A percentile compares a stretch with the other conserved stretches of the same genome.
These are phyloP conservation scores for Prunus padus DNA, from an alignment of 306 rosid genomes.

Conservation along the genomic window DNA sequence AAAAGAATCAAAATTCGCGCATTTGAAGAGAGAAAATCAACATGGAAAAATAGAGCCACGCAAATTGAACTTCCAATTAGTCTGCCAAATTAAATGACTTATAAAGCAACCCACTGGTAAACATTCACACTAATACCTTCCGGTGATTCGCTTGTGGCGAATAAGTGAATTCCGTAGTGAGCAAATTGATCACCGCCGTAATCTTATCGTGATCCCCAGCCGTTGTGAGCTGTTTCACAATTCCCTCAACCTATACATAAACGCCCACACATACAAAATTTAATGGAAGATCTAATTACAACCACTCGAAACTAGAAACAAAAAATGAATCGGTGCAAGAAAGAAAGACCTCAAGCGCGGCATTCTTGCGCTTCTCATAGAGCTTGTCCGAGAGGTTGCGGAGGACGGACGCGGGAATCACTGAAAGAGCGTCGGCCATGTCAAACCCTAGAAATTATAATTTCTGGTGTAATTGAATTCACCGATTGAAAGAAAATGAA, in stretches of 20 bases:
- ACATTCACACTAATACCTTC: conserved; percentile 52
- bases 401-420: conserved; percentile 68
- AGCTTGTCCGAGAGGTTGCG: conserved; percentile 96
- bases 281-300: conserved; percentile 24
- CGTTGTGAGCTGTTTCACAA: conserved; percentile 77
- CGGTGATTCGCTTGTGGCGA: conserved; percentile 93
- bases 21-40: conserved; percentile 7
- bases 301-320: conserved; percentile 42
- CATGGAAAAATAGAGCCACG: conserved; percentile 11
- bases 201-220: conserved; percentile 87
- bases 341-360: conserved; percentile 84
- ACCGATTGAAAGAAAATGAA: not conserved
- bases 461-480: not conserved
- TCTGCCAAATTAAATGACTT: conserved; percentile 7
- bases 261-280: conserved; percentile 5
- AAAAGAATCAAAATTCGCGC: conserved; percentile 2
- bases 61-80: conserved; percentile 17
- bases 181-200: conserved; percentile 71
- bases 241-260: conserved; percentile 75
- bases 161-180: conserved; percentile 62
- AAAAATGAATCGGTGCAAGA: conserved; percentile 27
- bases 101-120: not conserved
- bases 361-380: conserved; percentile 98
- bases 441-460: conserved; percentile 22
- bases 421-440: conserved; percentile 75